Evolutionary conservation across 495 filamentous ascomycete species (phyloP).

Genomic region (Penicillium pulvis): DNA sequence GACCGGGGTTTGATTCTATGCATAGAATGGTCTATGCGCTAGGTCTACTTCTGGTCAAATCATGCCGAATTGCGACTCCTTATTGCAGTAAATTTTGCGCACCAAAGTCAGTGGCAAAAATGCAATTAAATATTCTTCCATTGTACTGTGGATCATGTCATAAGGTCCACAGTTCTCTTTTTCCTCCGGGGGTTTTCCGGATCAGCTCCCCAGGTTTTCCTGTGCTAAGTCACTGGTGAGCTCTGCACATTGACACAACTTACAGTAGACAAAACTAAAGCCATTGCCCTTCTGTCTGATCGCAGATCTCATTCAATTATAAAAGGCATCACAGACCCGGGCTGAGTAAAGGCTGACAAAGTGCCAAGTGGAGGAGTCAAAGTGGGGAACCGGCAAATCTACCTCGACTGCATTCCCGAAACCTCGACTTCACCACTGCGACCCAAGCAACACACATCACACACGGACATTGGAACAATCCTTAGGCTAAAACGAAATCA

Average conservation of each 20-base stretch:
- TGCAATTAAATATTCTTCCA: background rate
- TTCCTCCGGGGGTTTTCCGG: slow-evolving; percentile 2
- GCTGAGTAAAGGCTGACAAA: slow-evolving; percentile 35
- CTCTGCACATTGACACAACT: too few species aligned
- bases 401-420: slow-evolving; percentile 21
- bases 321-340: background rate
- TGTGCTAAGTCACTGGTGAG: too few species aligned
- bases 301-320: background rate
- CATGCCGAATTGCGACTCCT: background rate
- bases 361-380: slow-evolving; percentile 18
- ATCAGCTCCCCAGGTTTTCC: slow-evolving; percentile 3
- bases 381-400: slow-evolving; percentile 31
- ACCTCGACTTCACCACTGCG: background rate
- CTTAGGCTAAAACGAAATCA: background rate
- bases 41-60: background rate
- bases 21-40: background rate
- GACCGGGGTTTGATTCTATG: background rate
- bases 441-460: background rate
- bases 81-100: background rate
- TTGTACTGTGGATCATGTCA: background rate
- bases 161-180: slow-evolving; percentile 3
- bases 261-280: background rate
- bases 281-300: background rate
- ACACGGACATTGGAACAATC: background rate
- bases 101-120: background rate